Base-by-base conservation (phyloP, 2,329 filamentous ascomycete species). In the Calonectria pteridis region DNA sequence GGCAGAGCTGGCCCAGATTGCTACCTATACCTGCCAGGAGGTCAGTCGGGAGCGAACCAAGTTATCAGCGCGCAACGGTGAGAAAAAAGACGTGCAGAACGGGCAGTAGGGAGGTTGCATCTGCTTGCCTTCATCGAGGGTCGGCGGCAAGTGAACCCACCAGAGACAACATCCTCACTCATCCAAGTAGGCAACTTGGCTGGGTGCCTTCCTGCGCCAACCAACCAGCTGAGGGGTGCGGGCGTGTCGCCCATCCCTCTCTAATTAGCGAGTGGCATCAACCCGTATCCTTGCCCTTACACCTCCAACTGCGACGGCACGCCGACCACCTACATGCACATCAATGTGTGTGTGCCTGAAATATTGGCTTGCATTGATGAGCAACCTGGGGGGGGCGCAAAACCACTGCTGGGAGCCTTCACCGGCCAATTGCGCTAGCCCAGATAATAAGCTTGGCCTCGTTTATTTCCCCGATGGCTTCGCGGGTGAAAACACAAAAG, bases 51-150 rank as follows among this genome's bases (percentile, higher is more conserved):
- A 26, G 35, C 35, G 37, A 35, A 10, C 55, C 55, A 62, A 62
- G 55, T 37, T 37, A 62, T 62, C 55, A 40, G 55, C 33, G 55
- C 35, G 55, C 23, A 62, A 58, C 23, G 35, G 55, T 40, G 55
- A 35, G 55, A 23, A 62, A 62, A 43, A 18, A 23, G 33, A 62
- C n/a, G 35, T 33, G 23, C 55, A 62, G 51, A 28, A 55, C 37
- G 31, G 67, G 49, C 35, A 65, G 51, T 20, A 67, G 69, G 37
- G 28, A 69, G 51, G 50, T 67, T 55, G 55, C 50, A 67, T 37
- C 29, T 53, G 31, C 53, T 50, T 58, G 66, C 43, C 53, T 23
- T 46, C 53, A 23, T 62, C 55, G 35, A 26, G 33, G 37, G 31
- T 40, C 35, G 55, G 35, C 55, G 51, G 51, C 51, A 55, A 55